Evolutionary conservation across 2,329 filamentous ascomycete species (phyloP).

Genomic region (Gremmenia infestans): DNA sequence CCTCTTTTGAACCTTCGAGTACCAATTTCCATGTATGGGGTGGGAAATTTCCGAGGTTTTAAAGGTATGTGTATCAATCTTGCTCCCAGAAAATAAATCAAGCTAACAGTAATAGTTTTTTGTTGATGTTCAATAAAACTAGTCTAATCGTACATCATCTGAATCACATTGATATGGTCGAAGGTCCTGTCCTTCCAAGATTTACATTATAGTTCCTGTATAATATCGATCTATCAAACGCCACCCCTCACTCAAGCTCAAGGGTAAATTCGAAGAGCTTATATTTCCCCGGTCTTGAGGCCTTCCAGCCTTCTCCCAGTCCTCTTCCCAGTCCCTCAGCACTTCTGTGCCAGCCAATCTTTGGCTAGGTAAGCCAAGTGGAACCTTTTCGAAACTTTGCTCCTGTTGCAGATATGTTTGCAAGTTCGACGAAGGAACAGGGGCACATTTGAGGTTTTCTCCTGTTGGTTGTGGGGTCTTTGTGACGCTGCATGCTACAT

Average conservation of each 20-base stretch:
- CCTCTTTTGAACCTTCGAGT: too few relatives aligned
- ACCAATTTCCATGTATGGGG: too few relatives aligned
- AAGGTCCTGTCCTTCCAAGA: too few relatives aligned
- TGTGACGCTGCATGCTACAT: background rate
- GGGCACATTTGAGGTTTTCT: background rate
- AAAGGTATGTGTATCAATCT: too few relatives aligned
- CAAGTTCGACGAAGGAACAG: slow-evolving; percentile 8
- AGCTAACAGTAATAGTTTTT: too few relatives aligned
- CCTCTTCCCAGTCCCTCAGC: slow-evolving; percentile 10
- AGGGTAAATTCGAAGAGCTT: too few relatives aligned
- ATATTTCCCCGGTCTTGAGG: background rate
- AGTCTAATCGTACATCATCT: background rate
- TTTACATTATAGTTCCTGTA: background rate
- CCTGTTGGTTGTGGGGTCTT: background rate
- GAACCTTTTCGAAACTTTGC: slow-evolving; percentile 12
- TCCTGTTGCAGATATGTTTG: slow-evolving; percentile 9
- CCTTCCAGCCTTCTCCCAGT: slow-evolving; percentile 5
- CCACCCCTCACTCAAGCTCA: background rate
- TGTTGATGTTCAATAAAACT: background rate
- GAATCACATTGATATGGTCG: too few relatives aligned
- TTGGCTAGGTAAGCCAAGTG: slow-evolving; percentile 1
- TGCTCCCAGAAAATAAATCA: too few relatives aligned
- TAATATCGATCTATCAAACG: background rate
- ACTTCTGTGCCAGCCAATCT: background rate
- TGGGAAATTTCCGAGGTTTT: too few relatives aligned